Conservation (phyloP, 768 basidiomycete genomes). For the Tephrocybe sp. region DNA sequence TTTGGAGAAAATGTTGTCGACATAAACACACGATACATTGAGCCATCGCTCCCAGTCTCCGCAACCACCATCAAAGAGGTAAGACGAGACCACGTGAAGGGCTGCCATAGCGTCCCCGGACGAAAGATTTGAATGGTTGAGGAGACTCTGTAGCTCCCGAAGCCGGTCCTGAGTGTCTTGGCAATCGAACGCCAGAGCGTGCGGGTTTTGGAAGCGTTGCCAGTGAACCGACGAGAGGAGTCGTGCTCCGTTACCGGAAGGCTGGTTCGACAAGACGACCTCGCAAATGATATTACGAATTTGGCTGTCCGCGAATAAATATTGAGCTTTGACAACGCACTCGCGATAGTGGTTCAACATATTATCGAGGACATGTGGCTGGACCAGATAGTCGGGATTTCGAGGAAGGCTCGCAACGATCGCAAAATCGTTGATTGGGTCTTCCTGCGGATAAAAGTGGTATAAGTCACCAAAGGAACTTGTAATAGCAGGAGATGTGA, state of each 20-base stretch:
- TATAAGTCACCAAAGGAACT: slow-evolving; percentile 30
- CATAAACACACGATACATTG: slow-evolving; percentile 55
- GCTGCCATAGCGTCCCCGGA: slow-evolving; percentile 79
- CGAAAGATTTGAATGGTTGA: slow-evolving; percentile 26
- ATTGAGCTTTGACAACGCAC: slow-evolving; percentile 65
- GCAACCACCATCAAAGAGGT: slow-evolving; percentile 74
- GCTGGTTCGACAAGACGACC: slow-evolving; percentile 42
- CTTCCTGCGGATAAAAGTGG: slow-evolving; percentile 5
- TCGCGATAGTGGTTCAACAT: slow-evolving; percentile 50
- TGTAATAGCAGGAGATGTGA: slow-evolving; percentile 21
- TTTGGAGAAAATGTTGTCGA: slow-evolving; percentile 41
- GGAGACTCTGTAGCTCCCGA: slow-evolving; percentile 21
- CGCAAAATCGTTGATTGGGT: neutral
- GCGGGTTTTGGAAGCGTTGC: slow-evolving; percentile 21
- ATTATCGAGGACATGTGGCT: slow-evolving; percentile 22
- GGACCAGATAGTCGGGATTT: slow-evolving; percentile 16
- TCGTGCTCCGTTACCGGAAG: slow-evolving; percentile 56
- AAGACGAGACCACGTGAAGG: slow-evolving; percentile 70
- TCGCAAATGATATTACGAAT: slow-evolving; percentile 47
- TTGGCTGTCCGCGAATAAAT: slow-evolving; percentile 57
- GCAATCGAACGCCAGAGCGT: slow-evolving; percentile 22
- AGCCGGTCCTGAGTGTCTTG: slow-evolving; percentile 23
- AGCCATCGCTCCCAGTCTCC: slow-evolving; percentile 73
- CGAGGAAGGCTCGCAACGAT: neutral
- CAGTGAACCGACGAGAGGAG: slow-evolving; percentile 62